Base-by-base conservation (phyloP, 2,329 filamentous ascomycete species). In the Phaeophleospora eucalypticola region DNA sequence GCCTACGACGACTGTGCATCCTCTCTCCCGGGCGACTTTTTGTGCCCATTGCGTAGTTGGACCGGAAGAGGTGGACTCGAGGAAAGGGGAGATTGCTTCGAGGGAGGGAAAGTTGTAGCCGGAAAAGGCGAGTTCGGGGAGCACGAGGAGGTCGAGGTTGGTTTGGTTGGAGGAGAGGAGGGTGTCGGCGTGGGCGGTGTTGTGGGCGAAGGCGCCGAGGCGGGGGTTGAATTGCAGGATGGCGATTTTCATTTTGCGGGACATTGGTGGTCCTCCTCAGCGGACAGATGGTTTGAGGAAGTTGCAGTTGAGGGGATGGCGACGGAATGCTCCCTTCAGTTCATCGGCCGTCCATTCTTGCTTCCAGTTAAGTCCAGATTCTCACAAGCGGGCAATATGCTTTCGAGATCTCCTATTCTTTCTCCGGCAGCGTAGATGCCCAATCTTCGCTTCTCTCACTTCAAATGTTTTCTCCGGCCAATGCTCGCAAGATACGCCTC, bases 61-160 rank as follows among this genome's bases (percentile, higher is more conserved):
- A 0, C 87, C 87, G 0, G 78, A 72, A 4, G 78, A 76, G 0
- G 79, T 79, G 0, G 74, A 77, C 60, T 93, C 87, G 3, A 91
- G 78, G 56, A 74, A 86, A 0, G 85, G 84, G 1, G 68, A 67
- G 36, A 91, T 89, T 1, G 87, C 76, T 24, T 78, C 70, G 2
- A 87, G 65, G 0, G 82, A 85, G 35, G 78, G 76, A 70, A 90
- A 91, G 63, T 89, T 89, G 71, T 90, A 93, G 21, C 87, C 85
- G 81, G 62, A 77, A 61, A 91, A 89, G 1, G 87, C 84, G 64
- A 91, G 70, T 62, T 91, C 87, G 0, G 87, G 86, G 0, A 91
- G 69, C 0, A 91, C 80, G 0, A 93, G 71, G 21, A 90, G 73
- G 60, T 89, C 84, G 1, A 90, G 62, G n/a, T 76, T 38, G 46